Percentiles rank a stretch among this genome's conserved stretches.
Conservation (phyloP, 192 early-diverging fungal genomes). For the Lobulomyces angularis region DNA sequence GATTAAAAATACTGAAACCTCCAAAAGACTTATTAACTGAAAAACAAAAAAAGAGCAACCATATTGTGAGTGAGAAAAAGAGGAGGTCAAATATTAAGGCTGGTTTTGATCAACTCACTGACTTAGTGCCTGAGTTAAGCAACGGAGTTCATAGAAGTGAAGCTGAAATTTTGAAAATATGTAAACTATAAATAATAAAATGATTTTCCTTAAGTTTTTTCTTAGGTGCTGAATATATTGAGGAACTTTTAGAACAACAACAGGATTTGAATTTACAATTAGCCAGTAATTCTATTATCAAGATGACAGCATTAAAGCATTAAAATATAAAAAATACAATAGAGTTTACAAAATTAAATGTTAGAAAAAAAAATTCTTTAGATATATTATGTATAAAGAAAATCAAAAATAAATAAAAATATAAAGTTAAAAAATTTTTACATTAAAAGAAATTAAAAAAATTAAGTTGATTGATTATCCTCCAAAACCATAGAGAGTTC, state of each 20-base stretch:
- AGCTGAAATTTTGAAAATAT: conserved; percentile 73
- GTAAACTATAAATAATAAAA: conserved; percentile 15
- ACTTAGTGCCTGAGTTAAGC: conserved; percentile 71
- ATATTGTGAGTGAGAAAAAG: conserved; percentile 91
- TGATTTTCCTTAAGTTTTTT: conserved; percentile 1
- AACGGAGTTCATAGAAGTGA: conserved; percentile 71
- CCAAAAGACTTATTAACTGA: conserved; percentile 78
- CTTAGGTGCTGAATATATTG: conserved; percentile 63
- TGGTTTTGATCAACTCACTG: conserved; percentile 81
- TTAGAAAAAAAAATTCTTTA: too few relatives aligned
- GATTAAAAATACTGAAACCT: too few relatives aligned
- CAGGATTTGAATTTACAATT: conserved; percentile 31
- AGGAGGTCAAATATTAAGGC: conserved; percentile 79
- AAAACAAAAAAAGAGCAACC: conserved; percentile 85
- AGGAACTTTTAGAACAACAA: conserved; percentile 45
- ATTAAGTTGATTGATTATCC: too few relatives aligned
- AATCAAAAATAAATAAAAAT: too few relatives aligned
- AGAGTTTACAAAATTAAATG: too few relatives aligned
- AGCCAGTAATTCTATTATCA: too few relatives aligned
- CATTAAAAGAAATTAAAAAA: too few relatives aligned
- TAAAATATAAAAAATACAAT: too few relatives aligned
- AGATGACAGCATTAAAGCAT: too few relatives aligned
- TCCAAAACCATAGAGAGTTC: too few relatives aligned
- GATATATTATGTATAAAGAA: too few relatives aligned
- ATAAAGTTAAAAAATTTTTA: too few relatives aligned